Conservation (phyloP, 352 stramenopile genomes). For the Aphanomyces euteiches region DNA sequence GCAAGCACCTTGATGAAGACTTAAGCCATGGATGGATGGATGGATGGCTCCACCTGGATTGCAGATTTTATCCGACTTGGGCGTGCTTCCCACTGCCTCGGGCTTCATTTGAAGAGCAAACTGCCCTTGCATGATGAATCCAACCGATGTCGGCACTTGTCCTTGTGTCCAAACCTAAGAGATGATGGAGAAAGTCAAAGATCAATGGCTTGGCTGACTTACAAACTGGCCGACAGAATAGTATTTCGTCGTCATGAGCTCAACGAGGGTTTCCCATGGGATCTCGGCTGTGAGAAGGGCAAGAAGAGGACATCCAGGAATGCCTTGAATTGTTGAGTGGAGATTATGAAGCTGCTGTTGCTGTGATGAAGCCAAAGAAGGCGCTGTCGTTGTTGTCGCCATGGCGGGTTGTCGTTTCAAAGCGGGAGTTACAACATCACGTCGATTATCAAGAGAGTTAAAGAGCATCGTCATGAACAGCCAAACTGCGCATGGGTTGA, state of each 20-base stretch:
- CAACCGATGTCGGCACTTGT: constrained; percentile 8
- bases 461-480: not conserved
- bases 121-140: constrained; percentile 22
- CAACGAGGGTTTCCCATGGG: constrained; percentile 22
- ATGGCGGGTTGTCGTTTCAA: not conserved
- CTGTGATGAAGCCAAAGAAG: too few species aligned
- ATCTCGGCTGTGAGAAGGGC: not conserved
- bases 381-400: too few species aligned
- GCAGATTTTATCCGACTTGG: too few species aligned
- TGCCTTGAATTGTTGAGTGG: not conserved
- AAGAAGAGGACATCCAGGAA: constrained; percentile 8
- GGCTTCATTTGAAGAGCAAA: not conserved
- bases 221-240: constrained; percentile 20
- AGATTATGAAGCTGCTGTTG: constrained; percentile 10
- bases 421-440: not conserved
- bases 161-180: constrained; percentile 9
- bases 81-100: not conserved
- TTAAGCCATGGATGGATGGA: too few species aligned
- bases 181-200: not conserved
- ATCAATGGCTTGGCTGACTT: not conserved
- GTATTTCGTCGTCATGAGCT: constrained; percentile 1
- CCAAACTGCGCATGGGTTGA: not conserved
- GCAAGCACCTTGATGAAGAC: not conserved
- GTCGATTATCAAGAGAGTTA: not conserved
- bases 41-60: too few species aligned